Evolutionary conservation across 1,284 basidiomycete species (phyloP), one percentile per base, ranked within the genome.

Genomic region (Coniophora puteana): DNA sequence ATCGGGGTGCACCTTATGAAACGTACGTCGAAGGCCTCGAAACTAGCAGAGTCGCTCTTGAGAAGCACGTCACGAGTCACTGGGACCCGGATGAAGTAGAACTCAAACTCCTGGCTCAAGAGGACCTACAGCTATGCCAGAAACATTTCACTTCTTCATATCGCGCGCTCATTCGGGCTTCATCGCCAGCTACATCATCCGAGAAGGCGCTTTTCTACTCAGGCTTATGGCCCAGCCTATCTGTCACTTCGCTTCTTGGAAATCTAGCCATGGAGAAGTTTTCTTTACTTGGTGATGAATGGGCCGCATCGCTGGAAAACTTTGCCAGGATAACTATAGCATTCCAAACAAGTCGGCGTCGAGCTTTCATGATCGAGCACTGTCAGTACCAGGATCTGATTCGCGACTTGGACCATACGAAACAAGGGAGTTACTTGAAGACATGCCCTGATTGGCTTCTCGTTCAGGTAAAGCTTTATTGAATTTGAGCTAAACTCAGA

Each of bases 391-490:
- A 41, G 22, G 30, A 29, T 20, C 27, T 38, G 18, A 39, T 40
- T 7, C 18, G 68, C n/a, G n/a, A n/a, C n/a, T n/a, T n/a, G n/a
- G n/a, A n/a, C n/a, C n/a, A n/a, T n/a, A n/a, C n/a, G n/a, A n/a
- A n/a, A n/a, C n/a, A n/a, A 52, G 10, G 36, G 21, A 11, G 29
- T 44, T 29, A 52, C 26, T 39, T 48, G 8, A 33, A 44, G n/a
- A 27, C 28, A 4, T 40, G 57, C 34, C 43, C 56, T 1, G 68
- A 69, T 38, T 72, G 70, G 71, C 53, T 71, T 1, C 46, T 71
- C 24, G 32, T 40, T 27, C 51, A 54, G 45, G 50, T 52, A 22
- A 41, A 39, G 28, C n/a, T 13, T 18, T 30, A 13, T 8, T 24
- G 11, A 16, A n/a, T n/a, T n/a, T n/a, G n/a, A n/a, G n/a, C n/a